Conservation (phyloP, 495 filamentous ascomycete species). For the Xeromyces bisporus region DNA sequence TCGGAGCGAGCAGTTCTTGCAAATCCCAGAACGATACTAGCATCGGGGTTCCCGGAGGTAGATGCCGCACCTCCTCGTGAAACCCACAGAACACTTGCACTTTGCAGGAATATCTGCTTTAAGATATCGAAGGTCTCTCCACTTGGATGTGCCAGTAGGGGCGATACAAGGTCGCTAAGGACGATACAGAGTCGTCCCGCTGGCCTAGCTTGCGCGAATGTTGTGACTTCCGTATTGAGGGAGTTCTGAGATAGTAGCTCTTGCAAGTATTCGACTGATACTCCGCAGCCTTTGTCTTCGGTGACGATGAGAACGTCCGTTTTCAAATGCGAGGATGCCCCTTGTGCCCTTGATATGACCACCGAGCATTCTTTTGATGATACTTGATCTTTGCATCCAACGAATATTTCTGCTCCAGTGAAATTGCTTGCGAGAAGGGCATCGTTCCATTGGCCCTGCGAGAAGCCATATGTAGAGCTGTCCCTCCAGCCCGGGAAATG, state of each 20-base stretch:
- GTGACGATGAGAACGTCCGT: conserved; percentile 6
- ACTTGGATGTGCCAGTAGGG: conserved; percentile 3
- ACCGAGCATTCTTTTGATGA: not conserved
- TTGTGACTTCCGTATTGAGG: conserved; percentile 1
- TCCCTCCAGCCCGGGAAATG: not conserved
- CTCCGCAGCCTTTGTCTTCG: not conserved
- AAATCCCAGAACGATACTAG: conserved; percentile 11
- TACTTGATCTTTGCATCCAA: too few relatives aligned
- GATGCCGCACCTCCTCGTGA: conserved; percentile 7
- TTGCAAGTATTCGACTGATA: not conserved
- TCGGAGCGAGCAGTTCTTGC: conserved; percentile 18
- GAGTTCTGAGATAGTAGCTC: not conserved
- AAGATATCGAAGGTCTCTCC: conserved; percentile 3
- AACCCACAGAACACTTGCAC: conserved; percentile 15
- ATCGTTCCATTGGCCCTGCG: not conserved
- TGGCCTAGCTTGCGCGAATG: conserved; percentile 4
- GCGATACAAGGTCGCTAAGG: conserved; percentile 4
- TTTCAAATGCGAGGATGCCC: not conserved
- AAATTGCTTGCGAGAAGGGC: too few relatives aligned
- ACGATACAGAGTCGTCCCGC: conserved; percentile 12
- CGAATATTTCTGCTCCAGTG: too few relatives aligned
- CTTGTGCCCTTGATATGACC: conserved; percentile 1
- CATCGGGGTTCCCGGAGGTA: conserved; percentile 8
- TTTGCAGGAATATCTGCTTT: conserved; percentile 10
- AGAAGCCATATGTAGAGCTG: not conserved